A percentile compares a stretch with the other conserved stretches of the same genome.
phyloP scores from a whole-genome alignment of 1,139 yeast species.

The Saccharomyces hybrid region DNA sequence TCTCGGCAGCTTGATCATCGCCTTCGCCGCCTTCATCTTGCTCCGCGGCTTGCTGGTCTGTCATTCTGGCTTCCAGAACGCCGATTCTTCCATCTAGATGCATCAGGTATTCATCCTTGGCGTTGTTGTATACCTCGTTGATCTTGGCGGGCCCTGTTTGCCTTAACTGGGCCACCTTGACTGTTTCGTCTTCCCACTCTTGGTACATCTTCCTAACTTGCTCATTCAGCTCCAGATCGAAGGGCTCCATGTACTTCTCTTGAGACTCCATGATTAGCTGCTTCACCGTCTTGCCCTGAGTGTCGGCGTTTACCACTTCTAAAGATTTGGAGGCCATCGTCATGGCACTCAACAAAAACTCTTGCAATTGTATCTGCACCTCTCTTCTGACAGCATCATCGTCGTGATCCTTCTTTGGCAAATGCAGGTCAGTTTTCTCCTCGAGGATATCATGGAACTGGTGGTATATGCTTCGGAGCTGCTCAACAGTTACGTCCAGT shows the following conservation, averaged over 20 bases:
- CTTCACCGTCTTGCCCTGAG: slow-evolving; percentile 10
- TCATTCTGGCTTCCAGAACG: slow-evolving; percentile 7
- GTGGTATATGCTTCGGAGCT: slow-evolving; percentile 24
- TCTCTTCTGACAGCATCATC: slow-evolving; percentile 22
- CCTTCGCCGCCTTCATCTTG: slow-evolving; percentile 13
- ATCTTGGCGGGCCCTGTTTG: slow-evolving; percentile 42
- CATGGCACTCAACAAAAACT: slow-evolving; percentile 42
- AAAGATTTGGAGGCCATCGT: slow-evolving; percentile 45
- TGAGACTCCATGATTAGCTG: slow-evolving; percentile 18
- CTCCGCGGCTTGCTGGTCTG: slow-evolving; percentile 6
- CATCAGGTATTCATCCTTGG: slow-evolving; percentile 20
- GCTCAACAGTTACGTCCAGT: slow-evolving; percentile 24
- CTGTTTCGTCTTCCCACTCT: slow-evolving; percentile 52
- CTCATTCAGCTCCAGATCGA: slow-evolving; percentile 52
- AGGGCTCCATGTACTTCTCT: slow-evolving; percentile 46
- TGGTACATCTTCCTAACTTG: slow-evolving; percentile 45
- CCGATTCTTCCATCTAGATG: slow-evolving; percentile 21
- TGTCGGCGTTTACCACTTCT: slow-evolving; percentile 36
- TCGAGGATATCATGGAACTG: slow-evolving; percentile 24
- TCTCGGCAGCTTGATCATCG: slow-evolving; percentile 12
- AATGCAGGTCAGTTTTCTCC: slow-evolving; percentile 16
- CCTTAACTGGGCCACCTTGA: slow-evolving; percentile 45
- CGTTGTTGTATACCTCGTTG: slow-evolving; percentile 26
- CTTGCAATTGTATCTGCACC: slow-evolving; percentile 40
- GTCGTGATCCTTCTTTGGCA: slow-evolving; percentile 14